phyloP scores from a whole-genome alignment of 139 green algal genomes.

The Raphidocelis subcapitata region DNA sequence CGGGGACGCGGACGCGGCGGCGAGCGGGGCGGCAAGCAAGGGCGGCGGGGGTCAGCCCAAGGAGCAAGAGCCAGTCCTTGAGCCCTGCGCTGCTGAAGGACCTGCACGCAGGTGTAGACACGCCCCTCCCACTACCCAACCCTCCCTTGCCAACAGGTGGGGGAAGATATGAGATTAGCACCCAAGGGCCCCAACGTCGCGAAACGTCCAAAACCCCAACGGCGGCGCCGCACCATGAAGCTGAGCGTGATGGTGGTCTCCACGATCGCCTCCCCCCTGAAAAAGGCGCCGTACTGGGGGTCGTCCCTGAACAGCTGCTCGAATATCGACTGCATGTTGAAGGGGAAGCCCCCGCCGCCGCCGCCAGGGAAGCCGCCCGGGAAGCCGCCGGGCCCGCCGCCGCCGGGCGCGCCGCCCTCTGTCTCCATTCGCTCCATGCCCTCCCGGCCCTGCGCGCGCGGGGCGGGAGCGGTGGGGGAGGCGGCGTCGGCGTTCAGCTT shows the following conservation, averaged over 20 bases:
- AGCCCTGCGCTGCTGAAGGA: no score
- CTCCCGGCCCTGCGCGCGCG: constrained; percentile 43
- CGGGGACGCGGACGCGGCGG: constrained; percentile 13
- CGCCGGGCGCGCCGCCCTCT: constrained; percentile 33
- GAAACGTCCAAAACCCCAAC: no score
- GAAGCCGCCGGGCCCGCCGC: neutral
- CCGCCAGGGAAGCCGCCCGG: constrained; percentile 3
- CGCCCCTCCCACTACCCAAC: no score
- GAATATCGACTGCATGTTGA: constrained; percentile 46
- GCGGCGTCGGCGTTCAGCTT: no score
- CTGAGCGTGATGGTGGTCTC: constrained; percentile 34
- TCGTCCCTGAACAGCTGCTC: constrained; percentile 44
- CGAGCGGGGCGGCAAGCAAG: neutral
- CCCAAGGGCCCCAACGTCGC: no score
- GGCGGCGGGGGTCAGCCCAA: neutral
- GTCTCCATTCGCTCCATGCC: constrained; percentile 65
- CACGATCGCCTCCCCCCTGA: constrained; percentile 32
- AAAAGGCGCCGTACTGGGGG: constrained; percentile 39
- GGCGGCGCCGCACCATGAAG: constrained; percentile 41
- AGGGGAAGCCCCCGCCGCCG: constrained; percentile 31
- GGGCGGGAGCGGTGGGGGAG: no score
- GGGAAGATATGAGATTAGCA: no score
- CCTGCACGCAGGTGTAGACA: no score
- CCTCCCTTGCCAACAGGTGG: no score
- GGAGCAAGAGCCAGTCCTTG: no score